Conservation (phyloP, 2,329 filamentous ascomycete species). For the Orbilia oligospora region DNA sequence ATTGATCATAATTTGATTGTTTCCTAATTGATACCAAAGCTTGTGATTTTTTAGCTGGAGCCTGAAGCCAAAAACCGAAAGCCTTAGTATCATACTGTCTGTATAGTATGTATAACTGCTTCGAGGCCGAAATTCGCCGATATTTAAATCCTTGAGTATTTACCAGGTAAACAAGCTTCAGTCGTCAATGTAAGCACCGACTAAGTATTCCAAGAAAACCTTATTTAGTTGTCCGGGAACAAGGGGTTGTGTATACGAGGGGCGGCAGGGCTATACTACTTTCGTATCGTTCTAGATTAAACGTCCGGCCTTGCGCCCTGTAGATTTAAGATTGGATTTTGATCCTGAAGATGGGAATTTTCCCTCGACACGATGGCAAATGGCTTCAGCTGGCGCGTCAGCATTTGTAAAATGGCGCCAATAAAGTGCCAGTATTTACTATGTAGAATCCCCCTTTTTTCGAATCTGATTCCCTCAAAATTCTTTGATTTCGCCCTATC, state of each 20-base stretch:
- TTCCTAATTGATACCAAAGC: no score
- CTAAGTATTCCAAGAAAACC: neutral
- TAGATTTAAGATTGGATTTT: slow-evolving; percentile 16
- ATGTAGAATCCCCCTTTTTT: neutral
- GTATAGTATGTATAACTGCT: no score
- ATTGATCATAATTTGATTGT: no score
- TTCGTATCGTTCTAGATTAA: slow-evolving; percentile 20
- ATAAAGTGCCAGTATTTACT: neutral
- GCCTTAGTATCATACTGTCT: no score
- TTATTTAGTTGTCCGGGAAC: neutral
- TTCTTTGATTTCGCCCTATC: neutral
- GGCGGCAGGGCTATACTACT: neutral
- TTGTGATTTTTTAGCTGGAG: no score
- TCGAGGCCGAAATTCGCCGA: no score
- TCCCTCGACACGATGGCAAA: neutral
- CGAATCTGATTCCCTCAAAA: neutral
- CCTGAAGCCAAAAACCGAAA: no score
- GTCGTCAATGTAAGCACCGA: neutral
- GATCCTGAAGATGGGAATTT: neutral
- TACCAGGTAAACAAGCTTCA: no score
- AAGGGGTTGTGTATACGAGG: neutral
- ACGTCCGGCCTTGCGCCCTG: slow-evolving; percentile 18
- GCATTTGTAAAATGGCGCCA: neutral
- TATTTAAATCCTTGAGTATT: no score
- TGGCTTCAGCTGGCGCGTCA: neutral